phyloP scores from a whole-genome alignment of 495 filamentous ascomycete genomes.

The Aspergillus mulundensis region DNA sequence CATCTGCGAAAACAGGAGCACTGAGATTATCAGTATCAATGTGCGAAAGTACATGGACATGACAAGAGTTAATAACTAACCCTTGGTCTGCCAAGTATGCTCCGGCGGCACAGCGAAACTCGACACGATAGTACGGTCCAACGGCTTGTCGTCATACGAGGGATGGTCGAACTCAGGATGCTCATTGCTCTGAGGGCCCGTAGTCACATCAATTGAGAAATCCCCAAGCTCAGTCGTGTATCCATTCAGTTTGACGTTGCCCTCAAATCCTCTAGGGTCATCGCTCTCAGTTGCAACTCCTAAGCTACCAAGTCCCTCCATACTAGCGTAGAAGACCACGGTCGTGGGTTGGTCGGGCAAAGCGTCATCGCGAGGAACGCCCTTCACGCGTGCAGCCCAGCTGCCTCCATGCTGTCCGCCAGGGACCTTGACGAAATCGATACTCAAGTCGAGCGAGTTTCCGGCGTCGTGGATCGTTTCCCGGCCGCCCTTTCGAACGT shows the following conservation, averaged over 20 bases:
- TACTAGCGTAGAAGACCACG: constrained; percentile 71
- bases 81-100: constrained; percentile 81
- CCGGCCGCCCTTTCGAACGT: constrained; percentile 76
- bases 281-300: constrained; percentile 51
- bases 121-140: constrained; percentile 70
- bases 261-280: constrained; percentile 58
- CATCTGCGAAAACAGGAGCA: constrained; percentile 69
- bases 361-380: constrained; percentile 68
- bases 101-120: constrained; percentile 64
- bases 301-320: constrained; percentile 72
- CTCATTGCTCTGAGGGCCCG: constrained; percentile 57
- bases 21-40: constrained; percentile 24
- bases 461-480: constrained; percentile 86
- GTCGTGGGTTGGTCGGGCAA: constrained; percentile 64
- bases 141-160: constrained; percentile 65
- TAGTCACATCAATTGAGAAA: constrained; percentile 77
- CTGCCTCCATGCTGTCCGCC: constrained; percentile 83
- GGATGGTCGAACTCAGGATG: constrained; percentile 60
- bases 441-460: constrained; percentile 85
- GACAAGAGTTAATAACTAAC: constrained; percentile 29
- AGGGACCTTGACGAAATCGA: constrained; percentile 88
- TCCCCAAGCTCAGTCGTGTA: constrained; percentile 71
- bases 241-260: constrained; percentile 71
- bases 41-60: neutral
- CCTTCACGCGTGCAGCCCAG: constrained; percentile 88